A percentile compares a stretch with the other conserved stretches of the same genome.
Conservation (phyloP, 306 rosid species). For the Prosopis cineraria region DNA sequence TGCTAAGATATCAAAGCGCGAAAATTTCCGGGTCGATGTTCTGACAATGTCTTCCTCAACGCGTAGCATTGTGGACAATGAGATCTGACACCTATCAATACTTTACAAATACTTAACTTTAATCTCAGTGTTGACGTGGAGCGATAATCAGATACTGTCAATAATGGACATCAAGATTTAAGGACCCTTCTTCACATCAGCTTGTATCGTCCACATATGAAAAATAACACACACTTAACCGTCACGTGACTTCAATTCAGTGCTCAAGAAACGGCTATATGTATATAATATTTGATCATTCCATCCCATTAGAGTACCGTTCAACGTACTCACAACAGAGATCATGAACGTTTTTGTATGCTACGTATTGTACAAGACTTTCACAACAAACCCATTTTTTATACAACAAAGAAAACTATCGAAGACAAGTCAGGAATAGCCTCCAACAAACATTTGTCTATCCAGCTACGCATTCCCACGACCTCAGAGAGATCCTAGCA, state of each 20-base stretch:
- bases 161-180: neutral
- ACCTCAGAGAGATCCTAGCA: conserved; percentile 41
- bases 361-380: neutral
- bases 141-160: neutral
- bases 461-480: conserved; percentile 42
- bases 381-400: conserved; percentile 48
- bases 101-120: neutral
- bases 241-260: neutral
- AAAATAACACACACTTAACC: neutral
- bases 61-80: neutral
- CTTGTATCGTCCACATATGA: neutral
- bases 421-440: conserved; percentile 52
- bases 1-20: neutral
- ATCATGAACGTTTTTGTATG: conserved; percentile 28
- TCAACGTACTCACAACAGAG: conserved; percentile 27
- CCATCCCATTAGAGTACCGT: conserved; percentile 3
- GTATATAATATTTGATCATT: conserved; percentile 26
- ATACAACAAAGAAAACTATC: conserved; percentile 45
- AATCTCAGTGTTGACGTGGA: neutral
- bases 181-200: neutral
- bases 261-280: conserved; percentile 13
- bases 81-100: neutral
- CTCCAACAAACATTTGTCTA: conserved; percentile 47
- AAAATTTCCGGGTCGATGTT: neutral
- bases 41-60: conserved; percentile 2